phyloP scores from a whole-genome alignment of 805 yeast species.

The Sugiyamaella boreocaroliniensis region DNA sequence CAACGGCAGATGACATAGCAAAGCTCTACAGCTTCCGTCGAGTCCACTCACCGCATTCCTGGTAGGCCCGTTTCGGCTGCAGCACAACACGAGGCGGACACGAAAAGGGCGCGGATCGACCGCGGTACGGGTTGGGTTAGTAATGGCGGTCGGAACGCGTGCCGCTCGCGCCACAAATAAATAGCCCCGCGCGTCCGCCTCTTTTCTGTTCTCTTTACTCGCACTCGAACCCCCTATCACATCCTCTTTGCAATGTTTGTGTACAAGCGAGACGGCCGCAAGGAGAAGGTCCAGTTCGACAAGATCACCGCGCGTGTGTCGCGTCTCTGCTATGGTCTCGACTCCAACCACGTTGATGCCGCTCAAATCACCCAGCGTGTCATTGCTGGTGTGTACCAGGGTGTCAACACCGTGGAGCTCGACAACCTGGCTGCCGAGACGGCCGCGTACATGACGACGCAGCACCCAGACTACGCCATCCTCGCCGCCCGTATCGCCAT shows the following conservation, averaged over 20 bases:
- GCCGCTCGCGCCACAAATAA: slow-evolving; percentile 4
- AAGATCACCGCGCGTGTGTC: slow-evolving; percentile 94
- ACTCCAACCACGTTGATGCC: slow-evolving; percentile 86
- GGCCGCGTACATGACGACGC: slow-evolving; percentile 94
- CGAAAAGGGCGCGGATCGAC: not conserved
- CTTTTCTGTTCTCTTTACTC: not conserved
- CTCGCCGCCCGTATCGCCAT: slow-evolving; percentile 95
- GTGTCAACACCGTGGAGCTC: slow-evolving; percentile 88
- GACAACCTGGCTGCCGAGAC: slow-evolving; percentile 89
- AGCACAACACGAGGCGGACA: not conserved
- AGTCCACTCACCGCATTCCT: slow-evolving; percentile 1
- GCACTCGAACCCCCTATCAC: not conserved
- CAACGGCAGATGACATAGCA: not conserved
- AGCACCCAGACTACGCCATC: slow-evolving; percentile 95
- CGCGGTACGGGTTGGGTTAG: not conserved
- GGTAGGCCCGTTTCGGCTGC: not conserved
- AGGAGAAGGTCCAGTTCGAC: slow-evolving; percentile 91
- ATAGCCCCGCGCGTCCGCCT: slow-evolving; percentile 2
- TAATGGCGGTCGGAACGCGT: slow-evolving; percentile 2
- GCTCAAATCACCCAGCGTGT: slow-evolving; percentile 94
- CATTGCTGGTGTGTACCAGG: slow-evolving; percentile 87
- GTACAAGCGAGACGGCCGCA: slow-evolving; percentile 61
- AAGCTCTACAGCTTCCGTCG: not conserved
- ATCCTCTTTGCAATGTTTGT: slow-evolving; percentile 17
- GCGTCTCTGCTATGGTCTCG: slow-evolving; percentile 90